Evolutionary conservation across 2,329 filamentous ascomycete genomes (phyloP).

Genomic region (Emergomyces orientalis): DNA sequence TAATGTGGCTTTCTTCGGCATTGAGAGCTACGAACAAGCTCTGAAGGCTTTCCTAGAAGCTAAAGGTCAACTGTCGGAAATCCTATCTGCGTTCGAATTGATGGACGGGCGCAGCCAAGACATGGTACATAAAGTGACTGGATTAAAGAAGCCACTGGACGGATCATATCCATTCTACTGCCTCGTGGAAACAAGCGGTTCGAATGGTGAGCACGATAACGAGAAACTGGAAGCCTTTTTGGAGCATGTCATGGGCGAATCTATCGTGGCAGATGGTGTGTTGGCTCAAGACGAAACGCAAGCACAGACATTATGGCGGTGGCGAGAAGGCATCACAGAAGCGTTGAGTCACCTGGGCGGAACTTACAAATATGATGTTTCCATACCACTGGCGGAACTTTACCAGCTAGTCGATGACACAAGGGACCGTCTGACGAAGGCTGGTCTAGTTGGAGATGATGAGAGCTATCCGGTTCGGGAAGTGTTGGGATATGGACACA

Average conservation of each 20-base stretch:
- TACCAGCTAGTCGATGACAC: conserved; percentile 86
- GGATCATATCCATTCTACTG: conserved; percentile 88
- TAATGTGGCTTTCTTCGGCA: conserved; percentile 89
- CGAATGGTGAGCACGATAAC: conserved; percentile 84
- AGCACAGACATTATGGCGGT: conserved; percentile 73
- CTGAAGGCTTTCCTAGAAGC: conserved; percentile 79
- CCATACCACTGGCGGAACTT: conserved; percentile 78
- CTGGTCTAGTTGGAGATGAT: conserved; percentile 67
- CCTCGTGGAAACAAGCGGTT: conserved; percentile 90
- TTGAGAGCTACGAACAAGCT: conserved; percentile 83
- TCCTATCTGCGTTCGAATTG: conserved; percentile 92
- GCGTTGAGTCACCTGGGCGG: conserved; percentile 81
- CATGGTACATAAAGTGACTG: conserved; percentile 64
- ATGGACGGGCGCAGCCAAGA: conserved; percentile 84
- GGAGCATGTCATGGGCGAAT: conserved; percentile 80
- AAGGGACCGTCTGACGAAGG: conserved; percentile 58
- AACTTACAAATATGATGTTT: conserved; percentile 97
- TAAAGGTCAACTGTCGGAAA: conserved; percentile 83
- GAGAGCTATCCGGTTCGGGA: conserved; percentile 70
- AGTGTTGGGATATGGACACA: conserved; percentile 95
- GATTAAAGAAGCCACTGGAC: conserved; percentile 71
- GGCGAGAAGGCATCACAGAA: conserved; percentile 89
- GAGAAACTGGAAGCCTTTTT: conserved; percentile 86
- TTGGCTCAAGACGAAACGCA: conserved; percentile 92
- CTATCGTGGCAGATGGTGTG: conserved; percentile 80